Conservation (phyloP, 164 flowering plant species). For the Aristolochia californica region DNA sequence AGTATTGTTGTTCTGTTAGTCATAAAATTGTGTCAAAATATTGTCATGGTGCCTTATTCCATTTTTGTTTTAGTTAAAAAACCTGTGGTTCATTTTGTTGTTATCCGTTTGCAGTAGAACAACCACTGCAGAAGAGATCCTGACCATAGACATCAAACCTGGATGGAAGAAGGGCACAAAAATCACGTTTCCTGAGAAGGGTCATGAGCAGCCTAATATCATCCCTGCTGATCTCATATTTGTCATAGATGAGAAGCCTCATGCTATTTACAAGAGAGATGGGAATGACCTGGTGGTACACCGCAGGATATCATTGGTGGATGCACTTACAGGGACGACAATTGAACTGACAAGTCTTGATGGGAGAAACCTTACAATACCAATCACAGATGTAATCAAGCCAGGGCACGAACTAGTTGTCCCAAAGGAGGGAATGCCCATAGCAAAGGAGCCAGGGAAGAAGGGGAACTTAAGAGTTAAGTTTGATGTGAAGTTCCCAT, state of each 20-base stretch:
- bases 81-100: not conserved
- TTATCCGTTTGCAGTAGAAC: constrained; percentile 32
- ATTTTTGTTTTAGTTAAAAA: too few species aligned
- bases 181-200: constrained; percentile 87
- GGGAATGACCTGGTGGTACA: constrained; percentile 68
- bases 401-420: constrained; percentile 67
- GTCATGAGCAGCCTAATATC: constrained; percentile 59
- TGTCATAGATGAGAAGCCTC: constrained; percentile 84
- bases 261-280: constrained; percentile 62
- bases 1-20: too few species aligned
- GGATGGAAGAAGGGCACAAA: constrained; percentile 99
- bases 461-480: constrained; percentile 71
- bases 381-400: constrained; percentile 50
- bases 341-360: constrained; percentile 59
- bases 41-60: too few species aligned
- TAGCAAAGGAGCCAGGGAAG: constrained; percentile 67
- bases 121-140: constrained; percentile 56
- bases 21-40: too few species aligned
- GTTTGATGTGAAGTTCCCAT: constrained; percentile 70
- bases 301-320: constrained; percentile 58
- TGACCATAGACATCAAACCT: constrained; percentile 80
- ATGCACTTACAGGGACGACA: constrained; percentile 80
- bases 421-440: constrained; percentile 90
- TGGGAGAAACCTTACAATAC: constrained; percentile 49
- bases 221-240: constrained; percentile 75